A percentile compares a stretch with the other conserved stretches of the same genome.
Evolutionary conservation across 2,329 filamentous ascomycete species (phyloP).

Genomic region (Botrytis fragariae): DNA sequence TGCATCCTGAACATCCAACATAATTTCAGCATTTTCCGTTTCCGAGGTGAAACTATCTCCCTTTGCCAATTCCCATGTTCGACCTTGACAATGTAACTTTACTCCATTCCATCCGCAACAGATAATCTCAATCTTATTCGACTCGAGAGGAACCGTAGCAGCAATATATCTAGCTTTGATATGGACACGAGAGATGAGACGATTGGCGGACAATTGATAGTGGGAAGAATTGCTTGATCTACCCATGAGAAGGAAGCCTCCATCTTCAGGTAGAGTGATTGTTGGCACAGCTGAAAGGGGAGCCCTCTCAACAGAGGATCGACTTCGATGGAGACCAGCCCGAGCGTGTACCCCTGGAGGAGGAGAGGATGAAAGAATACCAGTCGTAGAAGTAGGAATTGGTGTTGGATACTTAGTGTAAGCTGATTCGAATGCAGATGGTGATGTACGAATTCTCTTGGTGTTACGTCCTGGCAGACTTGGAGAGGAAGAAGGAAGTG

Average conservation of each 20-base stretch:
- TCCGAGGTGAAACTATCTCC: slow-evolving; percentile 88
- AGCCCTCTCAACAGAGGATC: slow-evolving; percentile 65
- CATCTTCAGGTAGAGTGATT: slow-evolving; percentile 75
- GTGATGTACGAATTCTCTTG: slow-evolving; percentile 56
- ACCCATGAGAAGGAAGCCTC: slow-evolving; percentile 81
- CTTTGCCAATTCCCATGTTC: slow-evolving; percentile 81
- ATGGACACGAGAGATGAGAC: slow-evolving; percentile 89
- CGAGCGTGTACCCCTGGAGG: slow-evolving; percentile 58
- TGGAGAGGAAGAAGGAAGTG: slow-evolving; percentile 75
- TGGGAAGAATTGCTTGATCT: slow-evolving; percentile 94
- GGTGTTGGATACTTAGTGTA: slow-evolving; percentile 80
- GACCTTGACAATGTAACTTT: slow-evolving; percentile 86
- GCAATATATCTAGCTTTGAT: slow-evolving; percentile 83
- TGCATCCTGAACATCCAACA: slow-evolving; percentile 91
- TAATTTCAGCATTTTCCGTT: slow-evolving; percentile 83
- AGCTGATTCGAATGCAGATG: slow-evolving; percentile 38
- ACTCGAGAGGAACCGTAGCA: slow-evolving; percentile 63
- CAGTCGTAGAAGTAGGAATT: slow-evolving; percentile 88
- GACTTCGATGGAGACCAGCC: slow-evolving; percentile 56
- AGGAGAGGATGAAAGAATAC: slow-evolving; percentile 84
- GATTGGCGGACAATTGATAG: slow-evolving; percentile 88
- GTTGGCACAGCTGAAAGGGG: slow-evolving; percentile 82
- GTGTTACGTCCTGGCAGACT: slow-evolving; percentile 67
- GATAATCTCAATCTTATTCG: slow-evolving; percentile 79
- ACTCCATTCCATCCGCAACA: slow-evolving; percentile 96